Evolutionary conservation across 2,329 filamentous ascomycete genomes (phyloP), one percentile per base, ranked within the genome.

Genomic region (Cryphonectria carpinicola): DNA sequence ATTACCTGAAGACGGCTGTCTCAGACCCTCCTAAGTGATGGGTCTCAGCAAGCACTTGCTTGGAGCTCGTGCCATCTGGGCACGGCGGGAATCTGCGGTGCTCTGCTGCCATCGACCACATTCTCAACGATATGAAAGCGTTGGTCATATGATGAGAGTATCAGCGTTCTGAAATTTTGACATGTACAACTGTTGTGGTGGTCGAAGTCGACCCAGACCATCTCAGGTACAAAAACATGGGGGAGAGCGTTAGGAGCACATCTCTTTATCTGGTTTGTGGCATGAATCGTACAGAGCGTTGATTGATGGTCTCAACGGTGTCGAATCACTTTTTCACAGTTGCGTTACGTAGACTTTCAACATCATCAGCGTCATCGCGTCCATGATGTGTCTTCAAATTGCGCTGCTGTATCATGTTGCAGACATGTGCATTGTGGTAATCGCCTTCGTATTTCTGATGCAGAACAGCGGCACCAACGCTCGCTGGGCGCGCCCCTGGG

Each of bases 1-100:
- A 72, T 58, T 72, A 72, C 54, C 66, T 72, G 6, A 72, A 72
- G 63, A 66, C 65, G 65, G 69, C 70, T n/a, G 64, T 64, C 13
- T 64, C 68, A 41, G 67, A 70, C 28, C 65, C 71, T 65, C 62
- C 71, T 4, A 68, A 68, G 35, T 72, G 64, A 28, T 11, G 35
- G 28, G 19, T 5, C 14, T 43, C 39, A n/a, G 62, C 25, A 25
- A 39, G 37, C 25, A 49, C 6, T 46, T 22, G 19, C 6, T 46
- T 22, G 19, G 35, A 11, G 39, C 22, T 46, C 13, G 60, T n/a
- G 32, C 61, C n/a, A 39, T n/a, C 11, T 25, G 22, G n/a, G 11
- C 8, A 17, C 5, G 32, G 32, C 22, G 58, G 22, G 17, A 35
- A 61, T 19, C 17, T 32, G 28, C 6, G 5, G 58, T 8, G 7